Evolutionary conservation across 2,329 filamentous ascomycete species (phyloP).

Genomic region (Aureobasidium sp.): DNA sequence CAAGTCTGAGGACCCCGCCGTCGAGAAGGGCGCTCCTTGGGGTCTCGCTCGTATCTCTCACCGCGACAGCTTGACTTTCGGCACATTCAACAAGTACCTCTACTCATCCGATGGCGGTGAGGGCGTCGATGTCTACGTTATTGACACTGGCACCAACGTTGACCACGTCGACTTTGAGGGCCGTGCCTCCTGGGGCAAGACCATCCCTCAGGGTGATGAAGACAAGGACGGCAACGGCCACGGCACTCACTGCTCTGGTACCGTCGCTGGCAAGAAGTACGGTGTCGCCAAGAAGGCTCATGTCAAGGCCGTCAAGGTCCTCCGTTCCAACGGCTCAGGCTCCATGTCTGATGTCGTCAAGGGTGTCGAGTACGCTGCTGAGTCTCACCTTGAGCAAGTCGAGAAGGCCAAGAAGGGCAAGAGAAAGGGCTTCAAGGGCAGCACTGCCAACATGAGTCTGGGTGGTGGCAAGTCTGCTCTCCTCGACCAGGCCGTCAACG

Average conservation of each 20-base stretch:
- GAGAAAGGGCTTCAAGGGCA: slow-evolving; percentile 96
- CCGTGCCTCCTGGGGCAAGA: slow-evolving; percentile 94
- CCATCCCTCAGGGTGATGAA: slow-evolving; percentile 73
- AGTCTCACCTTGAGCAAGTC: slow-evolving; percentile 66
- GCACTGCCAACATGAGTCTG: slow-evolving; percentile 97
- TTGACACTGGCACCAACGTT: slow-evolving; percentile 92
- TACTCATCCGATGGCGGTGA: slow-evolving; percentile 85
- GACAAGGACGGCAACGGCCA: slow-evolving; percentile 96
- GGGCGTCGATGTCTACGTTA: slow-evolving; percentile 97
- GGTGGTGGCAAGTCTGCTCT: slow-evolving; percentile 93
- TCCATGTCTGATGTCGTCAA: slow-evolving; percentile 99
- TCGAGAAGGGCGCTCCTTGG: slow-evolving; percentile 95
- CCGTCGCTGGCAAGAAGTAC: slow-evolving; percentile 96
- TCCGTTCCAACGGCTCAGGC: slow-evolving; percentile 92
- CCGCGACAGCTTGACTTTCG: slow-evolving; percentile 76
- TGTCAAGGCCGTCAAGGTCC: slow-evolving; percentile 95
- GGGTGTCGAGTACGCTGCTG: slow-evolving; percentile 91
- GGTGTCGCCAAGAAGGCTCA: slow-evolving; percentile 99
- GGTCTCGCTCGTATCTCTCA: slow-evolving; percentile 97
- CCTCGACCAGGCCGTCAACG: slow-evolving; percentile 87
- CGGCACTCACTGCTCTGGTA: slow-evolving; percentile 98
- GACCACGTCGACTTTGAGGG: slow-evolving; percentile 97
- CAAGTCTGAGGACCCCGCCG: slow-evolving; percentile 37
- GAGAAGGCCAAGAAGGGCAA: slow-evolving; percentile 76
- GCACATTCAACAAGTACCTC: slow-evolving; percentile 97